A percentile compares a stretch with the other conserved stretches of the same genome.
Conservation (phyloP, 805 yeast genomes). For the Tetrapisispora arboricola region DNA sequence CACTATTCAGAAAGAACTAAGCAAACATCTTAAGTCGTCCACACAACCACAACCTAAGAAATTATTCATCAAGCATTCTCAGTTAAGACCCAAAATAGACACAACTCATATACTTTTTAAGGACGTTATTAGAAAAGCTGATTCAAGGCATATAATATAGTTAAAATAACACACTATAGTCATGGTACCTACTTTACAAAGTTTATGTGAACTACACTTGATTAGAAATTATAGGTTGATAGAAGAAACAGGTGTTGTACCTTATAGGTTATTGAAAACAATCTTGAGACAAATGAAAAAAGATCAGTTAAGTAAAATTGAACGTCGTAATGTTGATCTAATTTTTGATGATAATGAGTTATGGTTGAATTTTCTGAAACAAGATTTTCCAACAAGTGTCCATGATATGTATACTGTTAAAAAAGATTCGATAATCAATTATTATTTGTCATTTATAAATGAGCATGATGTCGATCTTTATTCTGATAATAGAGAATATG, state of each 20-base stretch:
- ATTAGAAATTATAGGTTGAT: constrained; percentile 17
- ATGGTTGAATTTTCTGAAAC: constrained; percentile 26
- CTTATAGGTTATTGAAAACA: constrained; percentile 26
- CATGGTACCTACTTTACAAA: constrained; percentile 6
- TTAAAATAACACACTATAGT: no score
- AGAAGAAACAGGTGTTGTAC: constrained; percentile 25
- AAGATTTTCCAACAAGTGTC: constrained; percentile 30
- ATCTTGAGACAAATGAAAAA: constrained; percentile 23
- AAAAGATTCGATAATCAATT: constrained; percentile 14
- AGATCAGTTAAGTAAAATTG: constrained; percentile 28
- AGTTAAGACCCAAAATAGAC: no score
- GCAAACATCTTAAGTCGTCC: no score
- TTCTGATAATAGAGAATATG: constrained; percentile 9
- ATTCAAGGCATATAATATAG: no score
- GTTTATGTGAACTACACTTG: constrained; percentile 18
- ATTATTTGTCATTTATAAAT: constrained; percentile 12
- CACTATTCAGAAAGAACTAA: no score
- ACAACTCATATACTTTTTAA: no score
- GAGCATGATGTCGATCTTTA: constrained; percentile 7
- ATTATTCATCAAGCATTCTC: no score
- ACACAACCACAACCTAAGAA: no score
- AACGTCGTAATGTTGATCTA: constrained; percentile 23
- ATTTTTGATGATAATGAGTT: constrained; percentile 32
- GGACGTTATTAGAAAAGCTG: no score
- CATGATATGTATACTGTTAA: constrained; percentile 24